A percentile compares a stretch with the other conserved stretches of the same genome.
Evolutionary conservation across 768 basidiomycete genomes (phyloP).

Genomic region (Leccinum imitatum): DNA sequence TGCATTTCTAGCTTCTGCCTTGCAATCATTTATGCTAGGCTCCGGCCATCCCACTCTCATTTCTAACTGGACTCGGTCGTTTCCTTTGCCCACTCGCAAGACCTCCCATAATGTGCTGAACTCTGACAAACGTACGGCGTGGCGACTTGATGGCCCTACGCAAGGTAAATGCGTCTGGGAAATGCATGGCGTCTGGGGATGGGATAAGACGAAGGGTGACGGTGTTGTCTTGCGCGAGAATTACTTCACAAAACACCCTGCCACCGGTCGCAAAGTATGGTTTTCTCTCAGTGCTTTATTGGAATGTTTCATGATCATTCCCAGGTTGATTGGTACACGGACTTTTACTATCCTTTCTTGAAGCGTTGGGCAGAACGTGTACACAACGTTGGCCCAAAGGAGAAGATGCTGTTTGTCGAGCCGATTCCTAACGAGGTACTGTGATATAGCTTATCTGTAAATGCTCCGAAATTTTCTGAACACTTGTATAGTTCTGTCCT

Average conservation of each 20-base stretch:
- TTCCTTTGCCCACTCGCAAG: constrained; percentile 80
- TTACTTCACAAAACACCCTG: constrained; percentile 77
- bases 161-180: constrained; percentile 79
- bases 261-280: constrained; percentile 57
- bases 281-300: not conserved
- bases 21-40: constrained; percentile 91
- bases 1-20: constrained; percentile 59
- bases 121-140: constrained; percentile 55
- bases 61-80: constrained; percentile 80
- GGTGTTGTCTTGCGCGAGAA: constrained; percentile 79
- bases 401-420: constrained; percentile 75
- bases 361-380: constrained; percentile 66
- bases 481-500: constrained; percentile 65
- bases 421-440: constrained; percentile 90
- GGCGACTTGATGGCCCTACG: constrained; percentile 76
- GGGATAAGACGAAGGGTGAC: constrained; percentile 62
- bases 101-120: constrained; percentile 64
- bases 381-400: constrained; percentile 42
- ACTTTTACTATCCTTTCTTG: constrained; percentile 81
- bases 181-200: constrained; percentile 92
- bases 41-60: constrained; percentile 81
- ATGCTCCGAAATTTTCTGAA: constrained; percentile 5
- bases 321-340: constrained; percentile 83
- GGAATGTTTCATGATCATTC: not conserved
- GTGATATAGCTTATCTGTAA: not conserved